These are phyloP conservation scores for Helminthosporium solani DNA, from an alignment of 2,329 filamentous ascomycete genomes.

Conservation along the genomic window DNA sequence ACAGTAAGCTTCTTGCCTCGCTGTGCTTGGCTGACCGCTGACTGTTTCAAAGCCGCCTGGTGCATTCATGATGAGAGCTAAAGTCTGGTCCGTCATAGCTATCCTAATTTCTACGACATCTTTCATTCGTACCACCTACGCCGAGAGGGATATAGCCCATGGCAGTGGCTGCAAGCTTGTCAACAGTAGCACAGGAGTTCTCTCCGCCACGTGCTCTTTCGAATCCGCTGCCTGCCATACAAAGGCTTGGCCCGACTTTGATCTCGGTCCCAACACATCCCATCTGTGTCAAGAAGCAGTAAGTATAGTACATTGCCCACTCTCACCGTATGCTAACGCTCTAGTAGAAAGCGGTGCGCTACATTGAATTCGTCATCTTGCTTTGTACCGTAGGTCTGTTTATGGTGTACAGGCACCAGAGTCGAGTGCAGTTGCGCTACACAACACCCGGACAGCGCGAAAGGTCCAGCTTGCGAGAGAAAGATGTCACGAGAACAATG, in stretches of 20 bases:
- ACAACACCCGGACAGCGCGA: background rate
- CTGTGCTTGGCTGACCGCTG: no score
- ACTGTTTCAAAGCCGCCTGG: background rate
- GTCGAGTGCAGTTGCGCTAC: background rate
- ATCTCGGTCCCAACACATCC: no score
- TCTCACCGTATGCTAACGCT: background rate
- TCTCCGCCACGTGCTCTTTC: background rate
- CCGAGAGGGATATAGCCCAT: background rate
- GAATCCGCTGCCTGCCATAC: constrained; percentile 4
- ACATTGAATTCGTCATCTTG: background rate
- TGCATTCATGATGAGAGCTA: background rate
- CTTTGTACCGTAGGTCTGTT: background rate
- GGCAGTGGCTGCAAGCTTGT: background rate
- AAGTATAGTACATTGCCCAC: background rate
- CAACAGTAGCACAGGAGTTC: background rate
- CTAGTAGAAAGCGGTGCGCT: background rate
- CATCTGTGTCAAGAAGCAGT: background rate
- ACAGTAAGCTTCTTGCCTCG: background rate
- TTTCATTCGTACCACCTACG: background rate
- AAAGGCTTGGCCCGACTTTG: background rate
- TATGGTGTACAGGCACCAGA: background rate
- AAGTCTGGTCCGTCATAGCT: background rate
- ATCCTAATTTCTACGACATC: background rate
- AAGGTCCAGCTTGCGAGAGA: background rate
- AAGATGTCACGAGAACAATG: background rate